These are phyloP conservation scores for Glarea lozoyensis DNA, from an alignment of 495 filamentous ascomycete genomes.

Conservation along the genomic window DNA sequence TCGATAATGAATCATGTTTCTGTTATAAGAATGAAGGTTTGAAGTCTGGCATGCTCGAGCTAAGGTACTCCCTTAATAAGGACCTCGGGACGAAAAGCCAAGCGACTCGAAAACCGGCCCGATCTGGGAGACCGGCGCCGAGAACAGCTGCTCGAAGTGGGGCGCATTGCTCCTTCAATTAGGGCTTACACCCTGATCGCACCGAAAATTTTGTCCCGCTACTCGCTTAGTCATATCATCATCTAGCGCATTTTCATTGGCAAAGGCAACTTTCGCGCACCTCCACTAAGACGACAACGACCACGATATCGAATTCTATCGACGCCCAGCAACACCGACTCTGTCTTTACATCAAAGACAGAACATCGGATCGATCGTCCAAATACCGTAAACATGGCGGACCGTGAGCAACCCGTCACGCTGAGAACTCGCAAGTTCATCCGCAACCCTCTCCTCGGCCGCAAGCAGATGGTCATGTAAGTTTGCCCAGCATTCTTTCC, in stretches of 20 bases:
- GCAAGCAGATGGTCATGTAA: constrained; percentile 99
- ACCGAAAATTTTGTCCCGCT: constrained; percentile 1
- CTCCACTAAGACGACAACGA: constrained; percentile 6
- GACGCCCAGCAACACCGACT: constrained; percentile 11
- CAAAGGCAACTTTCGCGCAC: constrained; percentile 4
- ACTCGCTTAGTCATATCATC: constrained; percentile 4
- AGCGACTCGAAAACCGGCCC: too few species aligned
- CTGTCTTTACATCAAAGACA: constrained; percentile 17
- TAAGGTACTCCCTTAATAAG: too few species aligned
- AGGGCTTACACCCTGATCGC: not conserved
- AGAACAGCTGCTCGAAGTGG: too few species aligned
- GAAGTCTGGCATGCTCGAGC: too few species aligned
- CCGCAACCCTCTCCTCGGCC: constrained; percentile 94
- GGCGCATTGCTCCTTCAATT: too few species aligned
- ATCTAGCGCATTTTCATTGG: constrained; percentile 12
- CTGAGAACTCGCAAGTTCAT: constrained; percentile 99
- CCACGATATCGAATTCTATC: constrained; percentile 19
- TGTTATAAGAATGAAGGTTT: not conserved
- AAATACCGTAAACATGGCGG: constrained; percentile 66
- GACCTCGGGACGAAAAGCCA: too few species aligned
- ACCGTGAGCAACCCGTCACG: constrained; percentile 76
- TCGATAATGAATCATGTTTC: too few species aligned
- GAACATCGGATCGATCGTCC: constrained; percentile 12
- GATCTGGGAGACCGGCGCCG: too few species aligned
- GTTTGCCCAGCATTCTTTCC: constrained; percentile 41